phyloP scores from a whole-genome alignment of 2,329 filamentous ascomycete species.

The Talaromyces sp. region DNA sequence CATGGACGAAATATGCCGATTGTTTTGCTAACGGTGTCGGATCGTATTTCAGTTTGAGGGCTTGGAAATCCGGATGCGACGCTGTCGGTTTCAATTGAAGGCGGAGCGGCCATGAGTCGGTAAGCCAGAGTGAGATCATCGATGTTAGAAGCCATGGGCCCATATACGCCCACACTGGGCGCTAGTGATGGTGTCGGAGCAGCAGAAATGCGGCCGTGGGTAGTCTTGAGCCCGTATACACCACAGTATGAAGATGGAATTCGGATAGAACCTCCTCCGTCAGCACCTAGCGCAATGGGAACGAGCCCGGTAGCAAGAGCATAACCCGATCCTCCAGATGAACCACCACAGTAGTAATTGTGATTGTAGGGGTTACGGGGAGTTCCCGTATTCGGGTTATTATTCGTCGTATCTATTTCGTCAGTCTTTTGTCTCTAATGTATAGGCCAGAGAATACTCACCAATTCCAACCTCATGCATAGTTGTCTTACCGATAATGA shows the following conservation, averaged over 20 bases:
- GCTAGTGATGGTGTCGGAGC: conserved; percentile 58
- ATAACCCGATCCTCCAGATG: conserved; percentile 72
- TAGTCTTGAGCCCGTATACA: conserved; percentile 75
- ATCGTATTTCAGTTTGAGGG: conserved; percentile 47
- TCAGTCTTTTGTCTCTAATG: not conserved
- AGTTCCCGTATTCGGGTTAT: conserved; percentile 71
- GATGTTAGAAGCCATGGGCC: conserved; percentile 72
- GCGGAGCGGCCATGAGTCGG: conserved; percentile 69
- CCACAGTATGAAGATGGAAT: conserved; percentile 74
- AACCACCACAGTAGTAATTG: conserved; percentile 74
- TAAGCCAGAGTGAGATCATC: conserved; percentile 79
- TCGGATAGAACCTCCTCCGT: conserved; percentile 72
- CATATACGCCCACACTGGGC: conserved; percentile 62
- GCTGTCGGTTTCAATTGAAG: conserved; percentile 54
- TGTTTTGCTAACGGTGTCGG: conserved; percentile 48
- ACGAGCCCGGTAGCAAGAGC: conserved; percentile 66
- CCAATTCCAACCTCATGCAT: conserved; percentile 79
- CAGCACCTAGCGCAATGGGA: conserved; percentile 68
- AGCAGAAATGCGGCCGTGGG: conserved; percentile 64
- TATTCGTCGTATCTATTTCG: conserved; percentile 67
- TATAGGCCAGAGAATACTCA: conserved; percentile 26
- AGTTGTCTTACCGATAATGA: conserved; percentile 70
- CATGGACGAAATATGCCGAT: conserved; percentile 67
- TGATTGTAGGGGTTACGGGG: conserved; percentile 74
- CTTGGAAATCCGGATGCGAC: conserved; percentile 60